Evolutionary conservation across 1,284 basidiomycete species (phyloP).

Genomic region (Heliocybe sulcata): DNA sequence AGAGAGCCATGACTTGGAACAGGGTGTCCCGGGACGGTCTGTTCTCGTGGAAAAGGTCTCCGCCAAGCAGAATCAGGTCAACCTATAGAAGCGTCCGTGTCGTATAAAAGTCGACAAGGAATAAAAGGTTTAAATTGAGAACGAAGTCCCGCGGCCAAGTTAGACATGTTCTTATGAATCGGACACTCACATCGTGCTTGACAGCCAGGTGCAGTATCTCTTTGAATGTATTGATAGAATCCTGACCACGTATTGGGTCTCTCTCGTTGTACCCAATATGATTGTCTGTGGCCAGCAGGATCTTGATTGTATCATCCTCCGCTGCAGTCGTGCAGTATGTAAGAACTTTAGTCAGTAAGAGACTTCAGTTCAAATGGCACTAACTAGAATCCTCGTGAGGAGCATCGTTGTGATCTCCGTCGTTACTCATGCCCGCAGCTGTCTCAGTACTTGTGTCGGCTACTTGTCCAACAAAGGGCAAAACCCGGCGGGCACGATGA

Average conservation of each 20-base stretch:
- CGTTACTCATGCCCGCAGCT: no score
- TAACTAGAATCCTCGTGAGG: no score
- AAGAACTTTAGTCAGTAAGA: slow-evolving; percentile 6
- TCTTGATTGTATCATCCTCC: slow-evolving; percentile 67
- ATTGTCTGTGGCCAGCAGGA: slow-evolving; percentile 90
- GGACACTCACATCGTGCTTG: slow-evolving; percentile 68
- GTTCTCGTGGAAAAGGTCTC: slow-evolving; percentile 98
- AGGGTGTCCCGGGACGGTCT: slow-evolving; percentile 87
- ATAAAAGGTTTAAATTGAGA: no score
- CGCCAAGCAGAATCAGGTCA: slow-evolving; percentile 90
- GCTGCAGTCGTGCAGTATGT: slow-evolving; percentile 29
- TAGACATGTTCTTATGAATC: no score
- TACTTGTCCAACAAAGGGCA: no score
- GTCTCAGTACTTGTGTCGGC: no score
- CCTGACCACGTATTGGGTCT: slow-evolving; percentile 91
- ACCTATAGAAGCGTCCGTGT: slow-evolving; percentile 42
- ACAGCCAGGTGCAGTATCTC: slow-evolving; percentile 91
- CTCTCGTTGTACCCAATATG: slow-evolving; percentile 95
- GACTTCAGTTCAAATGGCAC: slow-evolving; percentile 7
- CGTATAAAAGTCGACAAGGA: no score
- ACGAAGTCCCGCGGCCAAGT: no score
- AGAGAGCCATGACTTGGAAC: slow-evolving; percentile 81
- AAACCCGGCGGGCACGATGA: no score
- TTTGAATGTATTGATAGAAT: slow-evolving; percentile 92
- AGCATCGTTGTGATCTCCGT: no score